Percentiles rank a stretch among this genome's conserved stretches.
phyloP scores from a whole-genome alignment of 2,329 filamentous ascomycete species.

The Neofusicoccum laricinum region DNA sequence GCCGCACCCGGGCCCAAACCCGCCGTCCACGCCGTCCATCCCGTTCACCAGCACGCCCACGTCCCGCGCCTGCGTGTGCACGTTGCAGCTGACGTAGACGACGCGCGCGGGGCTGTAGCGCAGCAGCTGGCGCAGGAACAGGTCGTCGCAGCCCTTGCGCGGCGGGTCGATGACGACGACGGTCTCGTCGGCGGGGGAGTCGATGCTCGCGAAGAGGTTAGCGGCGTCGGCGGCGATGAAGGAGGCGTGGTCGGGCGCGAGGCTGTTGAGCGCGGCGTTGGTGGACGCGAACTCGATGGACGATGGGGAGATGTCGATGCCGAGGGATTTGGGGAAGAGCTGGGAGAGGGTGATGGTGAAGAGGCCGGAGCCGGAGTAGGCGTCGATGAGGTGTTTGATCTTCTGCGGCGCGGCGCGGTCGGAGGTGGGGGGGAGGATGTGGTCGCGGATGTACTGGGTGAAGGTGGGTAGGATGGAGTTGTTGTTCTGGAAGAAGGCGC shows the following conservation, averaged over 20 bases:
- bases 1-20: slow-evolving; percentile 36
- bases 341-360: slow-evolving; percentile 92
- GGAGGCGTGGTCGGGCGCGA: slow-evolving; percentile 64
- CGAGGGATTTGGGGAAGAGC: slow-evolving; percentile 74
- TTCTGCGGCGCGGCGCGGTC: slow-evolving; percentile 22
- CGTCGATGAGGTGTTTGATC: slow-evolving; percentile 88
- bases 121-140: slow-evolving; percentile 79
- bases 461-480: slow-evolving; percentile 91
- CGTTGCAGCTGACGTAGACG: slow-evolving; percentile 95
- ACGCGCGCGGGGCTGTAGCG: slow-evolving; percentile 74
- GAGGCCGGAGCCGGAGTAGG: slow-evolving; percentile 94
- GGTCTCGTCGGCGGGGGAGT: slow-evolving; percentile 75
- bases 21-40: slow-evolving; percentile 41
- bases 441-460: slow-evolving; percentile 79
- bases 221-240: slow-evolving; percentile 90
- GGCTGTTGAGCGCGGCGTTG: slow-evolving; percentile 75
- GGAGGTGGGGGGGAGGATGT: slow-evolving; percentile 58
- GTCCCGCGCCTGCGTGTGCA: slow-evolving; percentile 94
- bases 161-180: slow-evolving; percentile 97
- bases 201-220: slow-evolving; percentile 73
- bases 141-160: slow-evolving; percentile 85
- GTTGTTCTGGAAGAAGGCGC: slow-evolving; percentile 99
- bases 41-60: slow-evolving; percentile 83
- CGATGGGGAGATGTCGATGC: slow-evolving; percentile 81
- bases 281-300: slow-evolving; percentile 75